phyloP scores from a whole-genome alignment of 2,329 filamentous ascomycete genomes.

The Colletotrichum godetiae region DNA sequence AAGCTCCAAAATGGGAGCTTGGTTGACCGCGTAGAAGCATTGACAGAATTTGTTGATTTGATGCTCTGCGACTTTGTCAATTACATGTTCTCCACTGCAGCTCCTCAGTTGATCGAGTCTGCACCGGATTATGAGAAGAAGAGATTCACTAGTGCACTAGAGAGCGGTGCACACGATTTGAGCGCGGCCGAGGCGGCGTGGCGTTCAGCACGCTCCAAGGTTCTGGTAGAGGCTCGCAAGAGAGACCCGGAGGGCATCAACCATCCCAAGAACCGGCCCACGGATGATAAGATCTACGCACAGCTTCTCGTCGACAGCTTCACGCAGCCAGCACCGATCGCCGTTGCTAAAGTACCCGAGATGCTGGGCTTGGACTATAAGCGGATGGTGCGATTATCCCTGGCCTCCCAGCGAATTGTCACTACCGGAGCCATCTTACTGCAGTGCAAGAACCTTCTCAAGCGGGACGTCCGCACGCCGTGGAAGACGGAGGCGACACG shows the following conservation, averaged over 20 bases:
- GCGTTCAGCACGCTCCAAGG: slow-evolving; percentile 71
- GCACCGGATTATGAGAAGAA: slow-evolving; percentile 80
- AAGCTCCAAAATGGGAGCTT: slow-evolving; percentile 71
- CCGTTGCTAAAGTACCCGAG: slow-evolving; percentile 72
- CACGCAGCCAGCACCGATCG: slow-evolving; percentile 70
- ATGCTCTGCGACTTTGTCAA: slow-evolving; percentile 87
- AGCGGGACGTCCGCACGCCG: slow-evolving; percentile 80
- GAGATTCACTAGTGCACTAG: slow-evolving; percentile 74
- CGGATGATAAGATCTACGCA: slow-evolving; percentile 77
- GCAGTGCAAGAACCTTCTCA: slow-evolving; percentile 85
- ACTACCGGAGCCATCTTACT: slow-evolving; percentile 80
- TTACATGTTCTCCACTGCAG: slow-evolving; percentile 78
- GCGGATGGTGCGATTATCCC: slow-evolving; percentile 63
- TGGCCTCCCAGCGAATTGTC: slow-evolving; percentile 66
- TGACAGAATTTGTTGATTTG: slow-evolving; percentile 80
- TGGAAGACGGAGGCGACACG: slow-evolving; percentile 81
- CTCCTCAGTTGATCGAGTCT: slow-evolving; percentile 77
- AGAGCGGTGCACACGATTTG: slow-evolving; percentile 65
- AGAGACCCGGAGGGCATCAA: slow-evolving; percentile 77
- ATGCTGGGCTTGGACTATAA: slow-evolving; percentile 77
- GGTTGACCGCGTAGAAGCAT: slow-evolving; percentile 79
- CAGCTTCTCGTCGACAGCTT: slow-evolving; percentile 82
- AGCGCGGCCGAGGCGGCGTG: slow-evolving; percentile 74
- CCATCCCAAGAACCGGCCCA: slow-evolving; percentile 71
- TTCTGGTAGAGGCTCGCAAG: slow-evolving; percentile 73